Evolutionary conservation across 2,329 filamentous ascomycete species (phyloP).

Genomic region (Beauveria brongniartii): DNA sequence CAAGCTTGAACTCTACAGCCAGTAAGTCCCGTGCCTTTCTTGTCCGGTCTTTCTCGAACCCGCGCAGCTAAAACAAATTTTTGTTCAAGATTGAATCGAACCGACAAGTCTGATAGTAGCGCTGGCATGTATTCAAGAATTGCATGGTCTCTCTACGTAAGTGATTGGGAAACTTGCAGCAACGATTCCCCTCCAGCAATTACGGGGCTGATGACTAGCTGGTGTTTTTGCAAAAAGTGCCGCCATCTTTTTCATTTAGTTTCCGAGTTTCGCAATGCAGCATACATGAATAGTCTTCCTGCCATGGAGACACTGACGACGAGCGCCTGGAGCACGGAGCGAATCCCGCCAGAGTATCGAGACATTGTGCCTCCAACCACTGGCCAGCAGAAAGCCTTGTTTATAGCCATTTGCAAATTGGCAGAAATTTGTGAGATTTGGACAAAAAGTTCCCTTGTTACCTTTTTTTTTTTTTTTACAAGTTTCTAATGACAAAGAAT

Average conservation of each 20-base stretch:
- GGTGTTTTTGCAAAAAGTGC: not conserved
- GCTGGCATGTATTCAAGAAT: not conserved
- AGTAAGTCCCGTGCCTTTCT: not conserved
- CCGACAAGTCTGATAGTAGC: not conserved
- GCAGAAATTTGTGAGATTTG: not conserved
- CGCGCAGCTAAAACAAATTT: not conserved
- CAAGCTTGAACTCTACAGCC: constrained; percentile 3
- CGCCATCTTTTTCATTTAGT: not conserved
- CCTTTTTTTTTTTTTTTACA: too few relatives aligned
- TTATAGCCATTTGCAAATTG: not conserved
- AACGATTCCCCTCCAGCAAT: not conserved
- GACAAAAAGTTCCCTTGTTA: too few relatives aligned
- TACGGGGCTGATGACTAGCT: not conserved
- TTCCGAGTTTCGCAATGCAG: not conserved
- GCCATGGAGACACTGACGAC: not conserved
- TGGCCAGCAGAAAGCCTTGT: not conserved
- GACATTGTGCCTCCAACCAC: not conserved
- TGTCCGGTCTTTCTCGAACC: too few relatives aligned
- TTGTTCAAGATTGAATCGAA: not conserved
- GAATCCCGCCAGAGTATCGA: not conserved
- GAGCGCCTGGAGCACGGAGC: not conserved
- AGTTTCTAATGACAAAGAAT: not conserved
- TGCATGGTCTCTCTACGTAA: constrained; percentile 5
- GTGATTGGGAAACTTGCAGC: not conserved
- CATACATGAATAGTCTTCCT: not conserved